A percentile compares a stretch with the other conserved stretches of the same genome.
Evolutionary conservation across 805 yeast genomes (phyloP).

Genomic region (Suhomyces faveliae): DNA sequence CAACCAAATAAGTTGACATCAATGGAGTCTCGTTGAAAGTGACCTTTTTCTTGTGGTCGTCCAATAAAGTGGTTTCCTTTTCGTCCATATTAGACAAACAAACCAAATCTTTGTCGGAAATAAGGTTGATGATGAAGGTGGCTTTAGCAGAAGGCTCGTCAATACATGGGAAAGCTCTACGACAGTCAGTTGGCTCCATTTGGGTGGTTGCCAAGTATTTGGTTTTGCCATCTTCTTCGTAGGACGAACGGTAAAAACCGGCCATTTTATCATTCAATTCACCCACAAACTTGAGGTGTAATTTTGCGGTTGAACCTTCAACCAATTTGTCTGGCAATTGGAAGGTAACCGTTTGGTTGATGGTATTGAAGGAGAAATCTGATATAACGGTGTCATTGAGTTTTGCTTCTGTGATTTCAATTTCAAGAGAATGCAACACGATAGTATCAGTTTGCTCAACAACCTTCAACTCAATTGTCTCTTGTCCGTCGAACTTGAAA

Average conservation of each 20-base stretch:
- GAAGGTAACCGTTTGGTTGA: constrained; percentile 42
- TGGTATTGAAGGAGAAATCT: constrained; percentile 31
- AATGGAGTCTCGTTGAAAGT: constrained; percentile 72
- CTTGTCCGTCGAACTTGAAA: constrained; percentile 59
- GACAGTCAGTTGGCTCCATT: constrained; percentile 84
- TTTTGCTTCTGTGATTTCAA: constrained; percentile 54
- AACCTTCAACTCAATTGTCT: constrained; percentile 53
- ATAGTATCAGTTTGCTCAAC: constrained; percentile 46
- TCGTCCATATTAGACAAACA: constrained; percentile 72
- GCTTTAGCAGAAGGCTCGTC: constrained; percentile 85
- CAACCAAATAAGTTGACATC: constrained; percentile 84
- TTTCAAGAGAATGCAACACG: constrained; percentile 62
- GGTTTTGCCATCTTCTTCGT: constrained; percentile 59
- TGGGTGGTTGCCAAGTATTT: constrained; percentile 80
- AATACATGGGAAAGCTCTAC: constrained; percentile 84
- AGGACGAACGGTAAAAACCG: constrained; percentile 74
- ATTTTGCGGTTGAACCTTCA: constrained; percentile 39
- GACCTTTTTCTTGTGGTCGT: constrained; percentile 52
- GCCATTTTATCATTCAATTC: constrained; percentile 75
- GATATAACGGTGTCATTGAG: constrained; percentile 27
- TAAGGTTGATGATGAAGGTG: constrained; percentile 60
- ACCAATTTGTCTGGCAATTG: constrained; percentile 33
- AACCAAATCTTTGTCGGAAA: constrained; percentile 54
- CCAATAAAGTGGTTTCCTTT: constrained; percentile 42
- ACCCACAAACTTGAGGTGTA: constrained; percentile 58